Percentiles rank a stretch among this genome's conserved stretches.
These are phyloP conservation scores for Betula pendula DNA, from an alignment of 306 rosid genomes.

Conservation along the genomic window DNA sequence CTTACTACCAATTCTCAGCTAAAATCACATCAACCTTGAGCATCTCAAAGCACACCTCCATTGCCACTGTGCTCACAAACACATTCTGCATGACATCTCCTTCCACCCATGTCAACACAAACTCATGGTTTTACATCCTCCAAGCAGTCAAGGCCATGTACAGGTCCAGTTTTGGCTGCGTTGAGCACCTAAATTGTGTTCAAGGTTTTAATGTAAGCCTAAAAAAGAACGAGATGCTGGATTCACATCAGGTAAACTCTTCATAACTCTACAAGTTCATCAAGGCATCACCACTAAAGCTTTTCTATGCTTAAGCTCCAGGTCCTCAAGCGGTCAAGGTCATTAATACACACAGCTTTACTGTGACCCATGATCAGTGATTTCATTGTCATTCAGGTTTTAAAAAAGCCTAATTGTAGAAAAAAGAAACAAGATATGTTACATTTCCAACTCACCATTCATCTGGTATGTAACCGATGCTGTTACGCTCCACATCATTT, in stretches of 20 bases:
- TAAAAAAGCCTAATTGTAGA: background rate
- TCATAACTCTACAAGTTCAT: background rate
- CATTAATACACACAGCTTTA: background rate
- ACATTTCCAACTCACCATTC: slow-evolving; percentile 66
- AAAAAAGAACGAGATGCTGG: background rate
- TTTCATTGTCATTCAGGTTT: background rate
- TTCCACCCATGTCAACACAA: background rate
- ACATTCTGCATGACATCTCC: background rate
- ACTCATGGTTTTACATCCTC: background rate
- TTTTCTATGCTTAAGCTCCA: background rate
- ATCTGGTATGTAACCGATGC: slow-evolving; percentile 77
- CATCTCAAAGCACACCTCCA: background rate
- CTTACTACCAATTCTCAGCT: too few relatives aligned
- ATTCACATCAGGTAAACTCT: background rate
- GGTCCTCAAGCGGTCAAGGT: background rate
- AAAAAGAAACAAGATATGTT: background rate
- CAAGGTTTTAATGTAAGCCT: background rate
- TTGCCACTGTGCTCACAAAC: background rate
- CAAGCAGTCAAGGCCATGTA: background rate
- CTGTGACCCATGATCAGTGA: background rate
- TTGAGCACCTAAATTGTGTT: background rate
- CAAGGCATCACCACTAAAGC: background rate
- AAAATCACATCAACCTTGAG: too few relatives aligned
- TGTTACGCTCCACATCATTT: slow-evolving; percentile 23
- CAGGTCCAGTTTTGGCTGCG: background rate